Conservation (phyloP, 768 basidiomycete species). For the Trametes cingulata region DNA sequence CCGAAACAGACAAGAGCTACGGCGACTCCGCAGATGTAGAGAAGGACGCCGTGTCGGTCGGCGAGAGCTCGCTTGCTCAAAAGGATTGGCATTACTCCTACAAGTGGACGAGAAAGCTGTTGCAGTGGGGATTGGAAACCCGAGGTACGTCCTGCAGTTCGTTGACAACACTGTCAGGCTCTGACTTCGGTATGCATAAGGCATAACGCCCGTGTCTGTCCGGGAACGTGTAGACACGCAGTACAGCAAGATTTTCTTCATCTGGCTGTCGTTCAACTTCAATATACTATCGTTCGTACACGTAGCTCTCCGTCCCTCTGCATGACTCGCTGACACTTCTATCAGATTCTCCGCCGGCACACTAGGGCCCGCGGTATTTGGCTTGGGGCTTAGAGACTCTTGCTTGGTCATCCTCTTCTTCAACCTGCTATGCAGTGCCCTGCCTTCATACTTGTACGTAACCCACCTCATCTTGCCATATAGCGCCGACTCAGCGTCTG, state of each 20-base stretch:
- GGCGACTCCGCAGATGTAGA: constrained; percentile 7
- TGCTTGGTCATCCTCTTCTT: constrained; percentile 48
- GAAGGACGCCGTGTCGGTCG: constrained; percentile 16
- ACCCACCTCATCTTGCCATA: background rate
- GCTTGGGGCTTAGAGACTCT: constrained; percentile 45
- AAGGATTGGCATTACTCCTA: constrained; percentile 19
- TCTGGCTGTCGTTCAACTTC: constrained; percentile 43
- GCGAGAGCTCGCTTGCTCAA: constrained; percentile 7
- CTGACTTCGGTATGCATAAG: constrained; percentile 15
- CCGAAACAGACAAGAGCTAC: background rate
- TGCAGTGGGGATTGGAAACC: constrained; percentile 36
- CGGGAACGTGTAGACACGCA: constrained; percentile 39
- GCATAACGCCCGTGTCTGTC: constrained; percentile 37
- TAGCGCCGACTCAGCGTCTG: background rate
- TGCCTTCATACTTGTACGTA: constrained; percentile 46
- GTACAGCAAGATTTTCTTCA: constrained; percentile 43
- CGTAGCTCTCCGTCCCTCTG: background rate
- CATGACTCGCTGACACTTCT: background rate
- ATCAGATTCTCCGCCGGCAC: constrained; percentile 48
- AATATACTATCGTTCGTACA: constrained; percentile 30
- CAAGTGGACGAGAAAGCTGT: constrained; percentile 24
- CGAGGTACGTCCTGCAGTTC: constrained; percentile 27
- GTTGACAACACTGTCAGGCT: background rate
- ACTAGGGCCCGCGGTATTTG: constrained; percentile 46
- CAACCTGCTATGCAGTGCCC: constrained; percentile 44